Evolutionary conservation across 2,329 filamentous ascomycete species (phyloP).

Genomic region (Pestalotiopsis sp.): DNA sequence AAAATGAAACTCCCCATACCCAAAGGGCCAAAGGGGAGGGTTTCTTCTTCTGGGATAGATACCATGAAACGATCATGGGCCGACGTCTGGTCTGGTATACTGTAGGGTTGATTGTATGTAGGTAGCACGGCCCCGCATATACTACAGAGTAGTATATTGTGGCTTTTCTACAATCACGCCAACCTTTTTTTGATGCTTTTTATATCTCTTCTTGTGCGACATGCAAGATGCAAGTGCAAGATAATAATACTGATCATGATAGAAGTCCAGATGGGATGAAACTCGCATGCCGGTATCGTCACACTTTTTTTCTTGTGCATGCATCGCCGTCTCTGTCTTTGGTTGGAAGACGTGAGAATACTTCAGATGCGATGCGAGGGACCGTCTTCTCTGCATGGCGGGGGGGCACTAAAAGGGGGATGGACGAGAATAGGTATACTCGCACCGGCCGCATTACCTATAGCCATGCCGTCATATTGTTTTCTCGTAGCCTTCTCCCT

Average conservation of each 20-base stretch:
- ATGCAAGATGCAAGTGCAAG: neutral
- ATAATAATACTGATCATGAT: neutral
- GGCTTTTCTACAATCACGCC: neutral
- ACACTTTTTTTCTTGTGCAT: neutral
- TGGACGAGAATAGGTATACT: no score
- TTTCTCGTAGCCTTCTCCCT: neutral
- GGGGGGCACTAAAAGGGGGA: no score
- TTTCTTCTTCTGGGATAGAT: no score
- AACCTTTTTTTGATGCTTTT: neutral
- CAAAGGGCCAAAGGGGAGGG: no score
- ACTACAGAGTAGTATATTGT: neutral
- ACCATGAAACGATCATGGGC: neutral
- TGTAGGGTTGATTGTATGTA: neutral
- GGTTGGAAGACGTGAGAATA: no score
- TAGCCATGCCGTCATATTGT: no score
- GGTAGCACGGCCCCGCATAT: neutral
- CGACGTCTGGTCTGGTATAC: neutral
- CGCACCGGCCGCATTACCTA: no score
- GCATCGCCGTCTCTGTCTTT: neutral
- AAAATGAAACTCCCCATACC: no score
- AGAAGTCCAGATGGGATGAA: neutral
- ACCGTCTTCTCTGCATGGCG: no score
- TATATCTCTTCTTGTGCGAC: neutral
- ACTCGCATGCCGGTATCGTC: neutral
- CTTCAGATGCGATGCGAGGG: no score